Evolutionary conservation across 1,139 yeast genomes (phyloP), one percentile per base, ranked within the genome.

Genomic region (Blastobotrys capitulatus): DNA sequence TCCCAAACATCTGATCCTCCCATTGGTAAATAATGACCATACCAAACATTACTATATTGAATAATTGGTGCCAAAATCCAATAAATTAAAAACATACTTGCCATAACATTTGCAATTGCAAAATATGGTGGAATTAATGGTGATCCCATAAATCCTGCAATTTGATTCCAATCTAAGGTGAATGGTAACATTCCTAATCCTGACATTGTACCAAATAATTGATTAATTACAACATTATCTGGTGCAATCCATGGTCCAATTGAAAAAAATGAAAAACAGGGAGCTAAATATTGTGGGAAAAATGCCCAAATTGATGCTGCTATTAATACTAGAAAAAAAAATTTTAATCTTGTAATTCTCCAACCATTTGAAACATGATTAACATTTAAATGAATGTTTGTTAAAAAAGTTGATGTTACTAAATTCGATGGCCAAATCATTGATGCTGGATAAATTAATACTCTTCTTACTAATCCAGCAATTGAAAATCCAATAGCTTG

Each of bases 81-180:
- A 41, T 72, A 71, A 13, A 76, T 64, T 31, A 73, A 51, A 13
- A 79, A 65, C 46, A 77, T 65, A 19, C 80, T 75, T 5, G 70
- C 57, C 37, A 75, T 68, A 53, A 78, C 73, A 57, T 83, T 80
- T 32, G 75, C 71, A 51, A 78, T 67, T 19, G 83, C 77, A 47
- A 77, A 70, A 44, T 81, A 78, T 29, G 90, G 89, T 9, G 87
- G 84, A 56, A 82, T 75, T 59, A 84, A 73, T 10, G 90, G 87
- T 22, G 84, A 77, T 15, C 82, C 80, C 54, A 79, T 68, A 65
- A 77, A 79, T 48, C 81, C 84, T 1, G 78, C 68, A 46, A 77
- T 65, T 63, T 75, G 77, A 42, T 76, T 72, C 82, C 82, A 79
- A 61, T 79, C 83, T 57, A 79, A 77, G 1, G 82, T 74, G 27